A percentile compares a stretch with the other conserved stretches of the same genome.
These are phyloP conservation scores for Corylus heterophylla DNA, from an alignment of 306 rosid species.

Conservation along the genomic window DNA sequence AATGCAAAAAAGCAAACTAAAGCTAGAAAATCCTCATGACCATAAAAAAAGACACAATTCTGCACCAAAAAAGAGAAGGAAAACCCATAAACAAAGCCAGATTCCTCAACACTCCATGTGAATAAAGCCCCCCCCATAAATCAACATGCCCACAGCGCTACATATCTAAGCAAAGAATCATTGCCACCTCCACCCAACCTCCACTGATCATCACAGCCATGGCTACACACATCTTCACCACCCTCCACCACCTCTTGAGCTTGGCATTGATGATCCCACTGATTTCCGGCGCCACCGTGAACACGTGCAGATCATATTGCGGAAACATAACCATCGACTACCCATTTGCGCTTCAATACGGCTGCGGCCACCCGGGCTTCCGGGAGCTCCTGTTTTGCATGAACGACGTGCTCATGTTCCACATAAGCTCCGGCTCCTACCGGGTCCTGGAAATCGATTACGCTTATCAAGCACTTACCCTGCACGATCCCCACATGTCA, in stretches of 20 bases:
- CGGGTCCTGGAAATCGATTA: slow-evolving; percentile 86
- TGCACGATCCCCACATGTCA: slow-evolving; percentile 95
- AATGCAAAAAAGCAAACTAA: slow-evolving; percentile 37
- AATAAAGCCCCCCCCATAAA: slow-evolving; percentile 47
- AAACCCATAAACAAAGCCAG: slow-evolving; percentile 56
- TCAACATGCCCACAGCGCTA: slow-evolving; percentile 20
- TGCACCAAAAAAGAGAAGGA: slow-evolving; percentile 38
- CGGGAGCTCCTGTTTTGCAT: slow-evolving; percentile 88
- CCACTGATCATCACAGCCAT: slow-evolving; percentile 30
- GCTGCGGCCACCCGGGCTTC: slow-evolving; percentile 97
- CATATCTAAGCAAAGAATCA: slow-evolving; percentile 55
- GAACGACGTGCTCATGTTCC: slow-evolving; percentile 88
- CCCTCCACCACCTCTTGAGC: slow-evolving; percentile 39
- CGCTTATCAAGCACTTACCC: slow-evolving; percentile 78
- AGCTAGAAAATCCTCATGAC: slow-evolving; percentile 20
- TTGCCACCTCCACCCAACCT: neutral
- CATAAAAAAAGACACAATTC: slow-evolving; percentile 15
- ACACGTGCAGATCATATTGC: slow-evolving; percentile 76
- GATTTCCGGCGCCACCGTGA: slow-evolving; percentile 14
- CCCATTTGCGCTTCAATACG: slow-evolving; percentile 74
- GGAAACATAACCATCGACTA: slow-evolving; percentile 90
- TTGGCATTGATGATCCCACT: slow-evolving; percentile 15
- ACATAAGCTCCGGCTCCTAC: slow-evolving; percentile 84
- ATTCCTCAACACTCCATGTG: slow-evolving; percentile 57
- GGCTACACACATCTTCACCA: slow-evolving; percentile 26